Conservation (phyloP, 768 basidiomycete genomes). For the Boletus barrowsii region DNA sequence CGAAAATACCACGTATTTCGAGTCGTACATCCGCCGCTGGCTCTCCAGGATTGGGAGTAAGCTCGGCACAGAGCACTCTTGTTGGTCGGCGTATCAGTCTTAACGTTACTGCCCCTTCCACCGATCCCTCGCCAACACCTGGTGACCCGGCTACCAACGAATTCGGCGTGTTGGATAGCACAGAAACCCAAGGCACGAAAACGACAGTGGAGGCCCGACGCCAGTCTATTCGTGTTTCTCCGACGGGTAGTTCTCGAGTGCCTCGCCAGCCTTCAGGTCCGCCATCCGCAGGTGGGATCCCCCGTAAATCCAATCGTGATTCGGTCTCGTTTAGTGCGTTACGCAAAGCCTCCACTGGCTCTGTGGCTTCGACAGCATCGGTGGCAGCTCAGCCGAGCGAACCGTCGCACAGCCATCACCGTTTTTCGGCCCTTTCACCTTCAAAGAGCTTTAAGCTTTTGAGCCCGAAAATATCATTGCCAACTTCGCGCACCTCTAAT, state of each 20-base stretch:
- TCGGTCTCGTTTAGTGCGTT: constrained; percentile 75
- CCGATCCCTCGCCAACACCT: constrained; percentile 60
- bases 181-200: constrained; percentile 48
- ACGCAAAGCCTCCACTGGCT: constrained; percentile 81
- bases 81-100: constrained; percentile 66
- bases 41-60: constrained; percentile 67
- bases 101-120: constrained; percentile 53
- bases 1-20: constrained; percentile 92
- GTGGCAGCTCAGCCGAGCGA: constrained; percentile 43
- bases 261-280: constrained; percentile 60
- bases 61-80: constrained; percentile 46
- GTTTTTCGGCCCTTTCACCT: constrained; percentile 82
- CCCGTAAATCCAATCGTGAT: constrained; percentile 72
- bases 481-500: constrained; percentile 54
- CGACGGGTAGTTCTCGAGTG: constrained; percentile 56
- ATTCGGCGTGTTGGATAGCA: constrained; percentile 76
- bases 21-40: constrained; percentile 73
- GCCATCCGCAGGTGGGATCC: constrained; percentile 44
- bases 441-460: constrained; percentile 81
- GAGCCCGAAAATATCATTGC: constrained; percentile 70
- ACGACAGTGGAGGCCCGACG: constrained; percentile 42
- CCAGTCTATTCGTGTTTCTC: constrained; percentile 62
- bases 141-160: constrained; percentile 55
- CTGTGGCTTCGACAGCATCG: constrained; percentile 66
- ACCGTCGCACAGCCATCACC: constrained; percentile 46